Conservation (phyloP, 768 basidiomycete genomes). For the Boletus rex-veris region DNA sequence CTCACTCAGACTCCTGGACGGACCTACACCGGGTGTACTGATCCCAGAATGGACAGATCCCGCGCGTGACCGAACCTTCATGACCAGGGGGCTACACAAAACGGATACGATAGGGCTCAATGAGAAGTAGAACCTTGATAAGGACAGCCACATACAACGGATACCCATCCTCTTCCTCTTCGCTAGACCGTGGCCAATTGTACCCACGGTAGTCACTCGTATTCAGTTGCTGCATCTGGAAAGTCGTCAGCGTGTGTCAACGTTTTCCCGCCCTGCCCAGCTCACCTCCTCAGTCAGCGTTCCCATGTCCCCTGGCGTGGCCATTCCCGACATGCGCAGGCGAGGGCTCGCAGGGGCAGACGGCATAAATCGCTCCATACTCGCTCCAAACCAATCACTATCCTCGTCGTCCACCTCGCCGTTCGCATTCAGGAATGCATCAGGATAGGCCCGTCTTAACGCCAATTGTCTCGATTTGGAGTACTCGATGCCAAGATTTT, state of each 20-base stretch:
- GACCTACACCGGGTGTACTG: constrained; percentile 86
- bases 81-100: constrained; percentile 68
- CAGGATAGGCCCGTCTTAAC: constrained; percentile 90
- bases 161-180: constrained; percentile 89
- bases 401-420: constrained; percentile 50
- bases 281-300: constrained; percentile 82
- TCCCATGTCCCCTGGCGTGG: constrained; percentile 92
- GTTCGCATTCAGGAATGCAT: constrained; percentile 71
- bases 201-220: constrained; percentile 80
- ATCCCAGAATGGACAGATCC: constrained; percentile 52
- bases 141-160: constrained; percentile 62
- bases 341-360: constrained; percentile 88
- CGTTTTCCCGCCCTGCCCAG: not conserved
- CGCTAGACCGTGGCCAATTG: constrained; percentile 52
- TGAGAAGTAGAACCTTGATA: constrained; percentile 10
- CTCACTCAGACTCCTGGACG: constrained; percentile 79
- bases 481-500: constrained; percentile 96
- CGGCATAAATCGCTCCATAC: constrained; percentile 66
- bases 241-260: not conserved
- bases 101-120: constrained; percentile 3
- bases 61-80: constrained; percentile 83
- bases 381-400: constrained; percentile 36
- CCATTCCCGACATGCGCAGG: constrained; percentile 65
- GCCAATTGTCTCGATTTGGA: constrained; percentile 92
- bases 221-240: constrained; percentile 77